Percentiles rank a stretch among this genome's conserved stretches.
Evolutionary conservation across 495 filamentous ascomycete genomes (phyloP).

Genomic region (Aspergillus cristatus): DNA sequence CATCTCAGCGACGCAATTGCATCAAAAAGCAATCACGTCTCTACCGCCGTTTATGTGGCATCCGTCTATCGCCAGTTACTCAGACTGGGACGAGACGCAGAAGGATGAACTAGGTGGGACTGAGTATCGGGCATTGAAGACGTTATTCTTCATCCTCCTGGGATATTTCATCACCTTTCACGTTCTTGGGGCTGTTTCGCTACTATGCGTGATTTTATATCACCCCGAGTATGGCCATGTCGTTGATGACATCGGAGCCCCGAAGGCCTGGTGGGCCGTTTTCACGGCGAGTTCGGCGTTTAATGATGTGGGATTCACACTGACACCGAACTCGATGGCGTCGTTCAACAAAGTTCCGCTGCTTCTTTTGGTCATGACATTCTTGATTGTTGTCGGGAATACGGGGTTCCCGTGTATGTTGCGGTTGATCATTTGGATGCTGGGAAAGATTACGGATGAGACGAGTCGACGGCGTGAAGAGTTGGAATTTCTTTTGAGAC

Average conservation of each 20-base stretch:
- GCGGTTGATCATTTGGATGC: constrained; percentile 70
- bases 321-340: constrained; percentile 80
- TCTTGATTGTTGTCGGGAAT: constrained; percentile 78
- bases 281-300: constrained; percentile 73
- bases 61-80: constrained; percentile 13
- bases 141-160: constrained; percentile 58
- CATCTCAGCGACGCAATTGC: no score
- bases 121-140: constrained; percentile 77
- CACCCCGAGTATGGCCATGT: constrained; percentile 40
- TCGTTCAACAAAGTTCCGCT: constrained; percentile 64
- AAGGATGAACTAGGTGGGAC: constrained; percentile 84
- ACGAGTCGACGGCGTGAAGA: constrained; percentile 64
- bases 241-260: constrained; percentile 44
- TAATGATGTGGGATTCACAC: constrained; percentile 70
- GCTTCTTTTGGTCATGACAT: constrained; percentile 59
- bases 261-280: constrained; percentile 69
- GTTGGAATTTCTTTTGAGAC: constrained; percentile 72
- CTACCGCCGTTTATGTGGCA: constrained; percentile 7
- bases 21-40: constrained; percentile 3
- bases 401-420: constrained; percentile 86
- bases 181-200: constrained; percentile 52
- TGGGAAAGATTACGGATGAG: constrained; percentile 41
- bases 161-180: constrained; percentile 62
- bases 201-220: constrained; percentile 62
- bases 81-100: constrained; percentile 50